These are phyloP conservation scores for Aristolochia fimbriata DNA, from an alignment of 164 flowering plant species.

Conservation along the genomic window DNA sequence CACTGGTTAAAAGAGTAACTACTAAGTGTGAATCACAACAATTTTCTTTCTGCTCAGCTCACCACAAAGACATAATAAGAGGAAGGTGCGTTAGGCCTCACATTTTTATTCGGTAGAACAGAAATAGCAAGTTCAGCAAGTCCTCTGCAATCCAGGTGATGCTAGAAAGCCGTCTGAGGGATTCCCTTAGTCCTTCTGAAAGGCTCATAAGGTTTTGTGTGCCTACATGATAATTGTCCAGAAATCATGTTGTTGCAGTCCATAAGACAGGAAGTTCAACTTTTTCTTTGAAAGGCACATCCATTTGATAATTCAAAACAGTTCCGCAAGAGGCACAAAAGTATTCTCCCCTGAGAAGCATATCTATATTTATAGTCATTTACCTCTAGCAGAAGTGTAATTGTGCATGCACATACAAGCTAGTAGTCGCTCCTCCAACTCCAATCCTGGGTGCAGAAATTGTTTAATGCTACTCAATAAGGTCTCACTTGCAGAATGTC, in stretches of 20 bases:
- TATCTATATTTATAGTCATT: background rate
- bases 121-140: slow-evolving; percentile 52
- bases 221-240: slow-evolving; percentile 28
- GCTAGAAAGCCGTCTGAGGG: slow-evolving; percentile 65
- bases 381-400: slow-evolving; percentile 72
- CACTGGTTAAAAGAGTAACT: too few relatives aligned
- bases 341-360: too few relatives aligned
- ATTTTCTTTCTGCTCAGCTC: too few relatives aligned
- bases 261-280: too few relatives aligned
- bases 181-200: slow-evolving; percentile 68
- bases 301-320: too few relatives aligned
- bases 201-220: slow-evolving; percentile 46
- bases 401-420: slow-evolving; percentile 55
- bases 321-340: background rate
- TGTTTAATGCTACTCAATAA: too few relatives aligned
- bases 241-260: background rate
- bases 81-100: slow-evolving; percentile 20
- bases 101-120: slow-evolving; percentile 45
- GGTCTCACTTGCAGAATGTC: too few relatives aligned
- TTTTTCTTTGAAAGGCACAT: too few relatives aligned
- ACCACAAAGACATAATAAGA: background rate
- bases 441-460: too few relatives aligned
- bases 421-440: too few relatives aligned
- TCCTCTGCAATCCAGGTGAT: slow-evolving; percentile 73
- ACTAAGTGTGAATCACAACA: too few relatives aligned